Conservation (phyloP, 257 asterid genomes). For the Nicotiana benthamiana region DNA sequence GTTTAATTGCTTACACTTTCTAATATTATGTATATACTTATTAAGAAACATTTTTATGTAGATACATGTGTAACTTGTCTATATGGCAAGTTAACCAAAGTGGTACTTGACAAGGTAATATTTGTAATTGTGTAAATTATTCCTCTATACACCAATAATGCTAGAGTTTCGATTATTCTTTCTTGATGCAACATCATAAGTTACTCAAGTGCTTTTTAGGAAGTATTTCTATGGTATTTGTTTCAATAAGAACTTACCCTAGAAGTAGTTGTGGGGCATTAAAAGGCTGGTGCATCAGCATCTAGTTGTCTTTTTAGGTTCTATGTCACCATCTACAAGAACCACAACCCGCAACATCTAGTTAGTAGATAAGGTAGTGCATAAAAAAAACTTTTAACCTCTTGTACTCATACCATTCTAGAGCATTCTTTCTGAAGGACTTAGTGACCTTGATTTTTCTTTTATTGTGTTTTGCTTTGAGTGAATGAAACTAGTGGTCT, state of each 20-base stretch:
- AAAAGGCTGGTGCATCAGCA: no score
- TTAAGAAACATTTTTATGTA: no score
- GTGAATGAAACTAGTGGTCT: background rate
- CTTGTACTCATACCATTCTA: background rate
- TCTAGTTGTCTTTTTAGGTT: no score
- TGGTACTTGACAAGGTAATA: background rate
- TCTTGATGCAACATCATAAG: no score
- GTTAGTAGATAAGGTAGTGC: background rate
- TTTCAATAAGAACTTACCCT: background rate
- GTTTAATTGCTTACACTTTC: background rate
- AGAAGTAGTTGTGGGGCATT: no score
- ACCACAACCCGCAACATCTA: background rate
- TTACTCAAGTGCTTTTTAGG: background rate
- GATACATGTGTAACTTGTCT: background rate
- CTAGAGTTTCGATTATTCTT: background rate
- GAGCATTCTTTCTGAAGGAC: background rate
- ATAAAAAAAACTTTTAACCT: no score
- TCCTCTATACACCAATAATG: background rate
- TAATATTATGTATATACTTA: background rate
- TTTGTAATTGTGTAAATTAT: background rate
- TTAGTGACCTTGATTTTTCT: background rate
- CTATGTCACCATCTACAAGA: background rate
- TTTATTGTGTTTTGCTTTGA: background rate
- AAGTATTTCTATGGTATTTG: no score
- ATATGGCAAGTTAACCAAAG: background rate